Conservation (phyloP, 345 rosid species). For the Citrus sinensis region DVS_A1.0 CM039165.1:11811001-11811500, state of each 20-base stretch:
- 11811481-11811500: not conserved
- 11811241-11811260: not conserved
- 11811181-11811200: not conserved
- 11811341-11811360: conserved; percentile 98
- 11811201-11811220: not conserved
- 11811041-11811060: not conserved
- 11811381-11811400: conserved; percentile 96
- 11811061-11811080: too few species aligned
- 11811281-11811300: not conserved
- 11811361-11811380: conserved; percentile 90
- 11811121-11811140: not conserved
- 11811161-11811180: not conserved
- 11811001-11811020: not conserved
- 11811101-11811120: not conserved
- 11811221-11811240: not conserved
- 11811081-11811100: not conserved
- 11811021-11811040: not conserved
- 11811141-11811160: not conserved
- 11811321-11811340: conserved; percentile 22
- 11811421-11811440: not conserved
- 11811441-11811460: not conserved
- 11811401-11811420: not conserved
- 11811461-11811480: not conserved
- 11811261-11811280: not conserved
- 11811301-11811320: not conserved